Percentiles rank a stretch among this genome's conserved stretches.
Evolutionary conservation across 805 yeast species (phyloP).

Genomic region (Starmerella kuoi): DNA sequence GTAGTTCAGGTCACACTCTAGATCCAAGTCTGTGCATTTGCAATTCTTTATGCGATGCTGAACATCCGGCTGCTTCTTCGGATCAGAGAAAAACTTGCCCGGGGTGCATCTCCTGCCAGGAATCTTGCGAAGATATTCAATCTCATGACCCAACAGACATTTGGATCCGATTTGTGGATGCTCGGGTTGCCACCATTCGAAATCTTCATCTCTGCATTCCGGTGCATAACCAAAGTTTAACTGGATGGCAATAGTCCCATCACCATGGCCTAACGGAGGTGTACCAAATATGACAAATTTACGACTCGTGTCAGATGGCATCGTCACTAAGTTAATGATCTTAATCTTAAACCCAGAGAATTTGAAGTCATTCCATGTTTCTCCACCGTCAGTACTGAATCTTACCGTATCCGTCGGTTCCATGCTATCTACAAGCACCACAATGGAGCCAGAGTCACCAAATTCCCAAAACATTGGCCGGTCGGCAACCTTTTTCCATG

Average conservation of each 20-base stretch:
- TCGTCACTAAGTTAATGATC: slow-evolving; percentile 69
- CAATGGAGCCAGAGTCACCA: slow-evolving; percentile 86
- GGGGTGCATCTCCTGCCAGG: slow-evolving; percentile 53
- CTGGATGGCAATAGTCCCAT: slow-evolving; percentile 37
- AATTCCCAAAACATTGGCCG: slow-evolving; percentile 86
- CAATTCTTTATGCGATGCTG: slow-evolving; percentile 53
- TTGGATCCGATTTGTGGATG: slow-evolving; percentile 36
- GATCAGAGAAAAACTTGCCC: slow-evolving; percentile 20
- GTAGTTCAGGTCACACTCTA: slow-evolving; percentile 87
- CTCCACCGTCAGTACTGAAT: slow-evolving; percentile 72
- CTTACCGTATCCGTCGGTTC: slow-evolving; percentile 46
- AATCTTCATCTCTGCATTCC: slow-evolving; percentile 53
- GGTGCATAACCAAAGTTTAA: slow-evolving; percentile 41
- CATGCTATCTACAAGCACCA: slow-evolving; percentile 54
- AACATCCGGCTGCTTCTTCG: slow-evolving; percentile 38
- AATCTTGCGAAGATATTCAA: slow-evolving; percentile 46
- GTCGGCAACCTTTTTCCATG: slow-evolving; percentile 69
- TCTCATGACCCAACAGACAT: slow-evolving; percentile 64
- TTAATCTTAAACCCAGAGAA: slow-evolving; percentile 46
- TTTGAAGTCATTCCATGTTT: slow-evolving; percentile 53
- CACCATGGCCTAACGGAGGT: slow-evolving; percentile 36
- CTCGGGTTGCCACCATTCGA: slow-evolving; percentile 49
- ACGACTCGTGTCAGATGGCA: slow-evolving; percentile 81
- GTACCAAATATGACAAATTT: slow-evolving; percentile 56
- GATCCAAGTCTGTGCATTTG: slow-evolving; percentile 74